phyloP scores from a whole-genome alignment of 164 flowering plant genomes.

The Piper longum region DNA sequence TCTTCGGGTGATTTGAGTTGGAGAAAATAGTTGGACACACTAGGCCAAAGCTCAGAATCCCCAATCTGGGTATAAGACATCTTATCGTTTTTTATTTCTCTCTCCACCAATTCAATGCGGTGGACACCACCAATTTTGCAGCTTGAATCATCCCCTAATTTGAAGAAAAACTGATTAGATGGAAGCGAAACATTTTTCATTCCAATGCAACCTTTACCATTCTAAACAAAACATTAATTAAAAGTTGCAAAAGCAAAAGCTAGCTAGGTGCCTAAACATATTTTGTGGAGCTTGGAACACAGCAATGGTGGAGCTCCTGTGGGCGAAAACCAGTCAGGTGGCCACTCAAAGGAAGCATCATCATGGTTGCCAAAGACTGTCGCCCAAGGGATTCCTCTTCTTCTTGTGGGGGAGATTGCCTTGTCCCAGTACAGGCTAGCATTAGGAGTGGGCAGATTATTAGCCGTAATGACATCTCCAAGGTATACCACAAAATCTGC shows the following conservation, averaged over 20 bases:
- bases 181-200: not conserved
- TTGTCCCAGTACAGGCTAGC: slow-evolving; percentile 83
- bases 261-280: not conserved
- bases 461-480: slow-evolving; percentile 81
- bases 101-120: slow-evolving; percentile 46
- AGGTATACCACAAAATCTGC: slow-evolving; percentile 77
- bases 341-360: slow-evolving; percentile 79
- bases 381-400: slow-evolving; percentile 70
- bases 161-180: slow-evolving; percentile 1
- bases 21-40: slow-evolving; percentile 72
- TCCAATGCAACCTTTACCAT: too few relatives aligned
- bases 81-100: slow-evolving; percentile 32
- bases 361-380: slow-evolving; percentile 80
- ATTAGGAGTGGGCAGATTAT: slow-evolving; percentile 53
- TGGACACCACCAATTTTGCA: slow-evolving; percentile 58
- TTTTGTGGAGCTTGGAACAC: slow-evolving; percentile 19
- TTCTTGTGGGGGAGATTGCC: slow-evolving; percentile 55
- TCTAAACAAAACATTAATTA: not conserved
- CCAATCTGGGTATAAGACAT: slow-evolving; percentile 46
- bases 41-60: slow-evolving; percentile 73
- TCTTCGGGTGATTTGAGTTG: slow-evolving; percentile 34
- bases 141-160: slow-evolving; percentile 23
- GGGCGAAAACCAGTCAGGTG: slow-evolving; percentile 72
- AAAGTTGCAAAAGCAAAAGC: too few relatives aligned
- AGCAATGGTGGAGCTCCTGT: slow-evolving; percentile 46